phyloP scores from a whole-genome alignment of 2,329 filamentous ascomycete genomes.

The Colletotrichum lentis region DNA sequence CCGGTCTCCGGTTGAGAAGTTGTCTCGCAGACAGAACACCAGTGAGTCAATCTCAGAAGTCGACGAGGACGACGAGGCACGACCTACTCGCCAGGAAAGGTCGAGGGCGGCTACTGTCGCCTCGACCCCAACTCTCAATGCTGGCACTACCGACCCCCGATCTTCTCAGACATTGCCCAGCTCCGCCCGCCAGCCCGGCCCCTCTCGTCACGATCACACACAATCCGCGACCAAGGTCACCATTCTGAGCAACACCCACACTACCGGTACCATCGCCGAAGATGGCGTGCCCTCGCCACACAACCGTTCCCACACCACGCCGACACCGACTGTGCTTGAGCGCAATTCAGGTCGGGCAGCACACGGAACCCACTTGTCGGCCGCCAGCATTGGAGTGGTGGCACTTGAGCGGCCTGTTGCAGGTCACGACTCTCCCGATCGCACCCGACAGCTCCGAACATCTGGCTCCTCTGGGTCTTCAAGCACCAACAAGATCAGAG shows the following conservation, averaged over 20 bases:
- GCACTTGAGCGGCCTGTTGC: slow-evolving; percentile 49
- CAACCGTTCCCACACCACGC: slow-evolving; percentile 40
- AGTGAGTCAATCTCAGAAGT: slow-evolving; percentile 55
- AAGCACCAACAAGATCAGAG: slow-evolving; percentile 59
- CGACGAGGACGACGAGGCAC: slow-evolving; percentile 48
- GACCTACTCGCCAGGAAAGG: slow-evolving; percentile 24
- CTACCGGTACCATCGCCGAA: slow-evolving; percentile 47
- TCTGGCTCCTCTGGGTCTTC: slow-evolving; percentile 63
- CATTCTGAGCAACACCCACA: slow-evolving; percentile 45
- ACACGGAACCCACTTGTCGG: slow-evolving; percentile 33
- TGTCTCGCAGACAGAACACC: slow-evolving; percentile 43
- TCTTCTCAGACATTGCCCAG: slow-evolving; percentile 40
- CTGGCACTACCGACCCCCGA: slow-evolving; percentile 27
- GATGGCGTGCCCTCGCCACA: slow-evolving; percentile 45
- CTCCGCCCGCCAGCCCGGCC: slow-evolving; percentile 35
- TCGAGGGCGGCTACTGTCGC: slow-evolving; percentile 15
- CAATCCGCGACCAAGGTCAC: slow-evolving; percentile 48
- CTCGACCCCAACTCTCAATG: slow-evolving; percentile 23
- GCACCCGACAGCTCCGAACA: slow-evolving; percentile 53
- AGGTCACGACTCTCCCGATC: slow-evolving; percentile 34
- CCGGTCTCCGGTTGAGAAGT: slow-evolving; percentile 46
- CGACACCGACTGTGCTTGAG: slow-evolving; percentile 33
- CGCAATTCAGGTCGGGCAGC: slow-evolving; percentile 38
- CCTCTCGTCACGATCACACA: slow-evolving; percentile 39
- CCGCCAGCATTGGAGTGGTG: slow-evolving; percentile 49